Evolutionary conservation across 2,329 filamentous ascomycete species (phyloP).

Genomic region (Diaporthe sp.): DNA sequence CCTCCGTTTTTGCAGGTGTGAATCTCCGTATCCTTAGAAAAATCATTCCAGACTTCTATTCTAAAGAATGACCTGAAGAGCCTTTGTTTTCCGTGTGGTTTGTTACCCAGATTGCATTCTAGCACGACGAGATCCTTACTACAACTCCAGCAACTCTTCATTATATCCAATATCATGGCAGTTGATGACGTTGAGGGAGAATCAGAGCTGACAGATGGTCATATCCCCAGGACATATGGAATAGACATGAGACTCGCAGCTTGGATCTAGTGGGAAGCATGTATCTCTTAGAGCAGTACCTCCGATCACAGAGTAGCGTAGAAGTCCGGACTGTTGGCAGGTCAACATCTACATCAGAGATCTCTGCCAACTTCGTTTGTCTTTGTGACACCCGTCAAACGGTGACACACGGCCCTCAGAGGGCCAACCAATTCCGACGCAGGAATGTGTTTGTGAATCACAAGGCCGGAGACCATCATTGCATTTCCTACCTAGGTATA

Average conservation of each 20-base stretch:
- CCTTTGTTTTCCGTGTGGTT: too few species aligned
- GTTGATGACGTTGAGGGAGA: background rate
- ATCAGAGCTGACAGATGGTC: background rate
- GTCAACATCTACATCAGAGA: background rate
- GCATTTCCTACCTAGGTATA: background rate
- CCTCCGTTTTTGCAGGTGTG: too few species aligned
- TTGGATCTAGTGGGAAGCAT: background rate
- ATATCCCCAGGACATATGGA: background rate
- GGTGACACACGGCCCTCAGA: background rate
- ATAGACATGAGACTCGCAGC: background rate
- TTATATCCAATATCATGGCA: background rate
- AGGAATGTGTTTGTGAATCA: background rate
- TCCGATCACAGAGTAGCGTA: background rate
- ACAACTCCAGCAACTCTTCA: background rate
- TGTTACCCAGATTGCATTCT: background rate
- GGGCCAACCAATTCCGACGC: background rate
- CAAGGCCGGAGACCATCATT: background rate
- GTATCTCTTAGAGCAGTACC: background rate
- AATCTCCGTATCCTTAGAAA: too few species aligned
- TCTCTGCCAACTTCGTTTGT: background rate
- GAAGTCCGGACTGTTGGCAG: background rate
- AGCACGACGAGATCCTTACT: background rate
- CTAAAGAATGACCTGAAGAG: too few species aligned
- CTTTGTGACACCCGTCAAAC: conserved; percentile 9
- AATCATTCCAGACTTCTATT: too few species aligned